These are phyloP conservation scores for Salvia sclarea DNA, from an alignment of 305 asterid genomes.

Conservation along the genomic window DNA sequence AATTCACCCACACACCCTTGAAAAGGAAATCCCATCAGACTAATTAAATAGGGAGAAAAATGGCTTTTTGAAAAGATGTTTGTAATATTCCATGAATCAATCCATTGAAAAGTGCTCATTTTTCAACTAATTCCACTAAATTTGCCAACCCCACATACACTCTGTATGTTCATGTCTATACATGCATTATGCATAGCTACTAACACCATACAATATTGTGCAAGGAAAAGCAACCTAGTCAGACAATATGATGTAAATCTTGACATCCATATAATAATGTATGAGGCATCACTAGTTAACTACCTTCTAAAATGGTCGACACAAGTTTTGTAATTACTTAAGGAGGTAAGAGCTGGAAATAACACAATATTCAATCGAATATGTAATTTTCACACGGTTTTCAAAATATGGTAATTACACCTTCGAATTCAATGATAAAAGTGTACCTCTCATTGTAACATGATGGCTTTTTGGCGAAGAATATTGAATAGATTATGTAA, in stretches of 20 bases:
- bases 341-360: too few species aligned
- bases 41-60: conserved; percentile 14
- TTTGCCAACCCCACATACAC: conserved; percentile 20
- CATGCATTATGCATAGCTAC: neutral
- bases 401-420: too few species aligned
- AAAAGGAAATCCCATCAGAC: conserved; percentile 36
- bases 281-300: neutral
- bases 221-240: neutral
- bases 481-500: too few species aligned
- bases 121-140: conserved; percentile 37
- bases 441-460: too few species aligned
- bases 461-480: too few species aligned
- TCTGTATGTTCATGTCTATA: neutral
- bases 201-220: neutral
- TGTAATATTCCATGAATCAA: conserved; percentile 31
- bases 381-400: too few species aligned
- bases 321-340: too few species aligned
- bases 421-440: too few species aligned
- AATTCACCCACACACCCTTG: conserved; percentile 19
- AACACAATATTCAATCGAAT: too few species aligned
- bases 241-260: neutral
- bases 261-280: neutral
- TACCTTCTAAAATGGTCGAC: too few species aligned
- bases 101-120: conserved; percentile 20
- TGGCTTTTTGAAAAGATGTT: conserved; percentile 25